Conservation (phyloP, 495 filamentous ascomycete species). For the Hypoxylon lienhwacheense region DNA sequence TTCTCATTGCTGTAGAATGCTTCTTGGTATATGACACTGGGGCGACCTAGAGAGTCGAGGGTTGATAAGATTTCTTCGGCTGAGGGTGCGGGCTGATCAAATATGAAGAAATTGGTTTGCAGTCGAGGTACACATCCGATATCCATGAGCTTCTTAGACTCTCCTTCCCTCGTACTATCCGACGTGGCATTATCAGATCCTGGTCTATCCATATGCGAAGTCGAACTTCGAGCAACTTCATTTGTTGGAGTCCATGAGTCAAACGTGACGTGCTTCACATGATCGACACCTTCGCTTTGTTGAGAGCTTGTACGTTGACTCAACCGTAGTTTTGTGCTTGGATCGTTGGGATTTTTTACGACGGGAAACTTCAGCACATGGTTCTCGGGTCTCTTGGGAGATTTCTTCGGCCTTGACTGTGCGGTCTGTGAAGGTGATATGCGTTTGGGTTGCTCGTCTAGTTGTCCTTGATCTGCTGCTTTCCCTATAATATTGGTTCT, state of each 20-base stretch:
- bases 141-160: conserved; percentile 12
- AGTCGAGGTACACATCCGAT: conserved; percentile 30
- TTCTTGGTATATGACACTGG: conserved; percentile 73
- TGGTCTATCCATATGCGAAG: conserved; percentile 3
- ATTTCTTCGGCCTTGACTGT: conserved; percentile 25
- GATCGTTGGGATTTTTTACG: conserved; percentile 76
- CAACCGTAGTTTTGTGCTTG: conserved; percentile 63
- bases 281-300: conserved; percentile 39
- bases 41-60: conserved; percentile 46
- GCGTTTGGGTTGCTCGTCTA: not conserved
- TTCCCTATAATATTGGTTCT: not conserved
- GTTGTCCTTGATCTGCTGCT: not conserved
- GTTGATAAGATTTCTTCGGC: conserved; percentile 45
- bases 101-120: conserved; percentile 29
- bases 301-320: conserved; percentile 65
- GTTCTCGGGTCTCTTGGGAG: conserved; percentile 28
- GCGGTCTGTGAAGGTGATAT: conserved; percentile 25
- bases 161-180: conserved; percentile 1
- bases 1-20: conserved; percentile 83
- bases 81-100: conserved; percentile 44
- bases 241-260: conserved; percentile 19
- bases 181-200: conserved; percentile 10
- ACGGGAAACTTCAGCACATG: conserved; percentile 67
- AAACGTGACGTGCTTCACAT: conserved; percentile 47
- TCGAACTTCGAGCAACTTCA: conserved; percentile 1